Evolutionary conservation across 352 stramenopile species (phyloP), one percentile per base, ranked within the genome.

Genomic region (Globisporangium camurandrum): DNA sequence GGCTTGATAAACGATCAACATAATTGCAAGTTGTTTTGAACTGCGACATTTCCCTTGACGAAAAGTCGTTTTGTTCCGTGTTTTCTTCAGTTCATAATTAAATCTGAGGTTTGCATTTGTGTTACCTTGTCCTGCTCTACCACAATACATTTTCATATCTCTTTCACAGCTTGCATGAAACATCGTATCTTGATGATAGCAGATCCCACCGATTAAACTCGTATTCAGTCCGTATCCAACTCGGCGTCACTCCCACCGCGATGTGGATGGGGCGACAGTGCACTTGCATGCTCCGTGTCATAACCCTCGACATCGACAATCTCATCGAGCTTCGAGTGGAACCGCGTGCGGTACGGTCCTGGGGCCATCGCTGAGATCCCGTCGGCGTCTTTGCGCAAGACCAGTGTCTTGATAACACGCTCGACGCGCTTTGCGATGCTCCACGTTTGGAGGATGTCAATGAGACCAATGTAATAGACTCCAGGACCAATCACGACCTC

Each of bases 371-470:
- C 81, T 10, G 76, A 90, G 51, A 94, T 82, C n/a, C 83, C 83
- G 28, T 77, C 61, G 6, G 66, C 56, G 57, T 91, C 78, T 51
- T 86, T 84, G 10, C 67, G 64, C 28, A 89, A 50, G 0, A 94
- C 39, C 16, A 77, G 46, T 2, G 65, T 74, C 53, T 93, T 93
- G 34, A 89, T 37, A 26, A 92, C 88, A 10, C 77, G 64, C 55
- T 95, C 84, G 7, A 89, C 33, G 12, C 75, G 62, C 49, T 95
- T 95, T 1, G 64, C 54, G 47, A 66, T 59, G 20, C 64, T 93
- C 77, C 79, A 95, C 22, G 71, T 84, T 59, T 95, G 84, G 42
- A 95, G 36, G 36, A 95, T 93, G 51, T 95, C 84, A 53, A 95
- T 93, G 14, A 95, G 43, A 2, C 84, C 83, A 24, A 95, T 84